These are phyloP conservation scores for Thalassiosira mediterranea DNA, from an alignment of 352 stramenopile species.

Conservation along the genomic window DNA sequence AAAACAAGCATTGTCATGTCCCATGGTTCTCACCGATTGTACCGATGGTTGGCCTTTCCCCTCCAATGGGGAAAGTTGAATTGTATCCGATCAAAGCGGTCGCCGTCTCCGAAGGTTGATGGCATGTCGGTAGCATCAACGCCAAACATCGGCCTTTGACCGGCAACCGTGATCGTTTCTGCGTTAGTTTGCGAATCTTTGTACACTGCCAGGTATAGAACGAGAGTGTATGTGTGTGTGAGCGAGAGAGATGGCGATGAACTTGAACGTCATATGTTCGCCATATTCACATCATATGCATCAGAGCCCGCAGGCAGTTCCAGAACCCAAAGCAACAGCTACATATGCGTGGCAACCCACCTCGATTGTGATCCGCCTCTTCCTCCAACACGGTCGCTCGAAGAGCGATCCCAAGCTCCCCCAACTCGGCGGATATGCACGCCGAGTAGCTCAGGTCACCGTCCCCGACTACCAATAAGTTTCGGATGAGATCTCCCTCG, in stretches of 20 bases:
- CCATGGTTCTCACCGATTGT: too few species aligned
- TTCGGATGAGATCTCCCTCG: constrained; percentile 17
- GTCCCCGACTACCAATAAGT: constrained; percentile 72
- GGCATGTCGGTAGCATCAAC: constrained; percentile 68
- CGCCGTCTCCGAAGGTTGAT: constrained; percentile 43
- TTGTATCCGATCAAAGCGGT: constrained; percentile 68
- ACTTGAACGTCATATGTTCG: background rate
- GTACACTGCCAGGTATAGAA: constrained; percentile 49
- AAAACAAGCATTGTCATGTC: too few species aligned
- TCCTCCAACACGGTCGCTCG: constrained; percentile 76
- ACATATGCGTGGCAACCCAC: too few species aligned
- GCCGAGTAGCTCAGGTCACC: constrained; percentile 75
- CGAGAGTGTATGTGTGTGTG: too few species aligned
- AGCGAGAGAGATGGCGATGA: too few species aligned
- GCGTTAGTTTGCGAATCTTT: constrained; percentile 56
- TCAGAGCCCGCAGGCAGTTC: background rate
- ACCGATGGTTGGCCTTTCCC: constrained; percentile 73
- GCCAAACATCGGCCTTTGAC: constrained; percentile 58
- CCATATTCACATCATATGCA: background rate
- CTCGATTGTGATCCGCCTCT: constrained; percentile 55
- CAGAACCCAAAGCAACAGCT: too few species aligned
- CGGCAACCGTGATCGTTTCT: constrained; percentile 40
- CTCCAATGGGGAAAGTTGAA: constrained; percentile 84
- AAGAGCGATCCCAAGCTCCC: constrained; percentile 42
- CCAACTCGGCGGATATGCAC: constrained; percentile 43